Conservation (phyloP, 306 rosid genomes). For the Chamaecrista fasciculata region DNA sequence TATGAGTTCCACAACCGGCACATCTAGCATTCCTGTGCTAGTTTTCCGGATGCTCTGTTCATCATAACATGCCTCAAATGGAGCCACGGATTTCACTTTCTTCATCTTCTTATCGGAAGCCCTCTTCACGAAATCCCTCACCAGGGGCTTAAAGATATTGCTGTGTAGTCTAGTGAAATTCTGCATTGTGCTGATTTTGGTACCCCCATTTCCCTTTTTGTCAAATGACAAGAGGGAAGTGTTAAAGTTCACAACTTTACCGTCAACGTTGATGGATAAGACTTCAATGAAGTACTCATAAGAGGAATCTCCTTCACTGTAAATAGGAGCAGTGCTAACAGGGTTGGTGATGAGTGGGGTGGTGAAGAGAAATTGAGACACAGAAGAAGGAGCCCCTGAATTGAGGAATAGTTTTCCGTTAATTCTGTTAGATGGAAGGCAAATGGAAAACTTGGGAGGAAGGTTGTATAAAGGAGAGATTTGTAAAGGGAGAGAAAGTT, state of each 20-base stretch:
- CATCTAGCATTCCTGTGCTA: slow-evolving; percentile 14
- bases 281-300: slow-evolving; percentile 35
- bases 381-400: slow-evolving; percentile 25
- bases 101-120: slow-evolving; percentile 26
- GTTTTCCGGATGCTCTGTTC: slow-evolving; percentile 10
- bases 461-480: not conserved
- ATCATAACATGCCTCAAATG: slow-evolving; percentile 37
- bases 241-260: slow-evolving; percentile 15
- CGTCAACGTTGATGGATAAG: slow-evolving; percentile 35
- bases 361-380: not conserved
- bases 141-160: slow-evolving; percentile 21
- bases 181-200: slow-evolving; percentile 30
- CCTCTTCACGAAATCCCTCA: slow-evolving; percentile 32
- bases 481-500: slow-evolving; percentile 18
- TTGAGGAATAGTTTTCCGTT: slow-evolving; percentile 7
- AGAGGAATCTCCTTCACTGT: slow-evolving; percentile 21
- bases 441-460: slow-evolving; percentile 32
- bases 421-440: slow-evolving; percentile 32
- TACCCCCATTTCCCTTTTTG: slow-evolving; percentile 31
- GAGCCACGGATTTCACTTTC: slow-evolving; percentile 22
- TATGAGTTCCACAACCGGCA: slow-evolving; percentile 23
- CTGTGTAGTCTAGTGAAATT: slow-evolving; percentile 27
- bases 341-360: slow-evolving; percentile 31
- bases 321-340: slow-evolving; percentile 18
- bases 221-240: slow-evolving; percentile 21